A percentile compares a stretch with the other conserved stretches of the same genome.
These are phyloP conservation scores for Starmera caribaea DNA, from an alignment of 805 yeast genomes.

Conservation along the genomic window DNA sequence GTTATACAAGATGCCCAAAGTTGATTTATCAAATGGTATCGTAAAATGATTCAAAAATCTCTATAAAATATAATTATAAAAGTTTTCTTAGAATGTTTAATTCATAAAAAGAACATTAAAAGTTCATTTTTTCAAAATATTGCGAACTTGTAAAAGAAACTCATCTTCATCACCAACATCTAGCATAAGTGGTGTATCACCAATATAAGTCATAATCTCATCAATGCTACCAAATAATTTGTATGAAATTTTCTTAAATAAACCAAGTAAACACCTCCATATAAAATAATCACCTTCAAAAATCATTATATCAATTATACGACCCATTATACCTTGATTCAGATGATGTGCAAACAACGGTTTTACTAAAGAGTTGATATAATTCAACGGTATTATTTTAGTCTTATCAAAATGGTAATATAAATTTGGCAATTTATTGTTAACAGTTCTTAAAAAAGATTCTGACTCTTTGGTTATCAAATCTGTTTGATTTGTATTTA, in stretches of 20 bases:
- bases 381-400: conserved; percentile 30
- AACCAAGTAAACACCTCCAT: conserved; percentile 42
- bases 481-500: conserved; percentile 20
- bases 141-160: conserved; percentile 33
- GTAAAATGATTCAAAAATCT: not conserved
- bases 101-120: too few relatives aligned
- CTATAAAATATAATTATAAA: not conserved
- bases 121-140: conserved; percentile 22
- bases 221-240: conserved; percentile 40
- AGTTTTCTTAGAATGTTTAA: not conserved
- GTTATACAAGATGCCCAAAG: conserved; percentile 14
- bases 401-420: conserved; percentile 37
- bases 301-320: conserved; percentile 47
- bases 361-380: conserved; percentile 33
- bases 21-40: not conserved
- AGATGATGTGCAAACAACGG: conserved; percentile 37
- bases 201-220: conserved; percentile 35
- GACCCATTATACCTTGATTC: conserved; percentile 34
- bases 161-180: conserved; percentile 42
- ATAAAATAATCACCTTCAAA: conserved; percentile 55
- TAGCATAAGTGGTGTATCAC: conserved; percentile 24
- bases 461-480: conserved; percentile 27
- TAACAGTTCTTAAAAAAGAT: conserved; percentile 40
- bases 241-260: conserved; percentile 37
- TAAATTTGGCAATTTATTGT: conserved; percentile 33